Evolutionary conservation across 2,329 filamentous ascomycete genomes (phyloP), one percentile per base, ranked within the genome.

Genomic region (Botrytis sinoallii): DNA sequence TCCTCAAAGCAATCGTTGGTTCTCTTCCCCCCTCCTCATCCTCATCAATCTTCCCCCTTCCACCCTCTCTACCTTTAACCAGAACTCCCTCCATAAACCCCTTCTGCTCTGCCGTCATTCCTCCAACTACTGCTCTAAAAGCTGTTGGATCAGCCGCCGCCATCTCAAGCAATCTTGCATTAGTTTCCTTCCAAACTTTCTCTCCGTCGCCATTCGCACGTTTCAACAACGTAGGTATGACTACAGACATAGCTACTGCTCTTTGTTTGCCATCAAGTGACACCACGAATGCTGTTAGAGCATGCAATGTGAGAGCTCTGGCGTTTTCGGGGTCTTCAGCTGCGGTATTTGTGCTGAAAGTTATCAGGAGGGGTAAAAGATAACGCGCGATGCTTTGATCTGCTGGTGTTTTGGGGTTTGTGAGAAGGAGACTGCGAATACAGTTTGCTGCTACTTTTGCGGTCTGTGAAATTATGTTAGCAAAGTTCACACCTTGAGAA

Each of bases 381-480:
- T 92, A 91, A 69, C 93, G 88, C 2, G 91, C 88, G 70, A 98
- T 91, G 74, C 88, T 89, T 78, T 94, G 88, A 80, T 94, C 91
- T 32, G 92, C 90, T 0, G 86, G 77, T 74, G 91, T 88, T 76
- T 89, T 85, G 70, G 88, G 84, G 71, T 88, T 84, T 78, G 92
- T 85, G 5, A 97, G 84, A 44, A 98, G 86, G 12, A 98, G 87
- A 12, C 94, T 96, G 73, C 95, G 90, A 77, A 95, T 89, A 82
- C 96, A 99, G 80, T 94, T 94, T 75, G 94, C 92, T 1, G 96
- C 94, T 73, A 98, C 95, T 80, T 93, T 97, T 72, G 93, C 92
- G 2, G 93, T 95, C 89, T 92, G 71, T 35, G n/a, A 5, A 22
- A 40, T 40, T 14, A n/a, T 38, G 35, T 75, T 77, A 74, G 65